A percentile compares a stretch with the other conserved stretches of the same genome.
phyloP scores from a whole-genome alignment of 805 yeast species.

The Candida endomychidarum region DNA sequence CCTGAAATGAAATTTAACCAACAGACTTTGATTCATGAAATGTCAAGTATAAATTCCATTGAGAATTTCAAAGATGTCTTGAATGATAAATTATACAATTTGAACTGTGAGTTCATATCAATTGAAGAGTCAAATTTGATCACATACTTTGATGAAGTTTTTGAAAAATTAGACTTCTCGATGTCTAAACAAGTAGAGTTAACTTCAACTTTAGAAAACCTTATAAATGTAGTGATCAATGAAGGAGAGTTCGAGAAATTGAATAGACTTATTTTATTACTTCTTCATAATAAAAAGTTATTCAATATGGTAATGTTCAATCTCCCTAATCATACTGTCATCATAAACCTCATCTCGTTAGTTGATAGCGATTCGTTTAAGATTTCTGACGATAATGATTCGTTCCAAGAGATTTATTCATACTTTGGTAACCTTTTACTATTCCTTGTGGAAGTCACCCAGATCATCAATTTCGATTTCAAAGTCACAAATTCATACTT shows the following conservation, averaged over 20 bases:
- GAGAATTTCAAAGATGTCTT: conserved; percentile 25
- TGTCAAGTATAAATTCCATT: conserved; percentile 22
- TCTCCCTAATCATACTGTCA: conserved; percentile 43
- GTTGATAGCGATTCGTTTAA: conserved; percentile 44
- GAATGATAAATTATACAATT: conserved; percentile 30
- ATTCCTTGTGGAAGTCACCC: conserved; percentile 12
- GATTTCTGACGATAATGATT: conserved; percentile 51
- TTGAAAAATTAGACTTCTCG: conserved; percentile 23
- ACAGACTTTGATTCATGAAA: conserved; percentile 27
- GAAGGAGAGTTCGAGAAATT: conserved; percentile 33
- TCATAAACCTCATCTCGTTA: conserved; percentile 46
- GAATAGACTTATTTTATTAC: conserved; percentile 49
- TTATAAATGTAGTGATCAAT: conserved; percentile 24
- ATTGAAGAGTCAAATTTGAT: conserved; percentile 39
- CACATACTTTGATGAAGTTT: conserved; percentile 25
- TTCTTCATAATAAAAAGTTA: conserved; percentile 44
- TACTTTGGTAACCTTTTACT: conserved; percentile 65
- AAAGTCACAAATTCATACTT: conserved; percentile 30
- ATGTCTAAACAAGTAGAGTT: conserved; percentile 27
- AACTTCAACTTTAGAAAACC: conserved; percentile 17
- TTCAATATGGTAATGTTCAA: conserved; percentile 41
- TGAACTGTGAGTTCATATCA: conserved; percentile 41
- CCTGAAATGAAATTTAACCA: conserved; percentile 25
- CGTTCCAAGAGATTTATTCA: conserved; percentile 65
- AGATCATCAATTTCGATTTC: conserved; percentile 26